Base-by-base conservation (phyloP, 176 grass and related monocot genomes). In the Oryza coarctata region DNA sequence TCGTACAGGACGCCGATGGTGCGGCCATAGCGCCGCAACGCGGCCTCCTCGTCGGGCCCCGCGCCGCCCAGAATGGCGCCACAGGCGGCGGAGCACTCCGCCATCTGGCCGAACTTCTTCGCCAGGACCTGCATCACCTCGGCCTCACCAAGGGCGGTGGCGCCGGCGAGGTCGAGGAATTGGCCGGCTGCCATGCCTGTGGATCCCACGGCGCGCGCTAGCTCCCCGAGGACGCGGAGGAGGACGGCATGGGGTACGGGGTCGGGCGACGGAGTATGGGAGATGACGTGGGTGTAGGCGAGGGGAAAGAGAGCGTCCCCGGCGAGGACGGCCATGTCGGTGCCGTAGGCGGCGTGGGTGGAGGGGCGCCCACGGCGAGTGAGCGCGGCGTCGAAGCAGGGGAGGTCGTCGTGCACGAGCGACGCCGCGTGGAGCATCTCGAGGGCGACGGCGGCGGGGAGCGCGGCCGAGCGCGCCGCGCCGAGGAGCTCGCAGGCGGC, bases 41-140 rank as follows among this genome's bases (percentile, higher is more conserved):
- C 86, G 15, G 82, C 87, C 62, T 84, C 85, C 17, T 98, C 93
- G 27, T 95, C 90, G 12, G 88, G 79, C 1, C 39, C 64, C 0
- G 96, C 96, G 5, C 93, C 88, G 31, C 87, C 93, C 23, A 99
- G 85, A 79, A 99, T 88, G 45, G 86, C 96, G 25, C 96, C 96
- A n/a, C 96, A 99, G 29, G 90, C 93, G 0, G 96, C 96, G 1
- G 93, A 95, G 70, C 93, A 99, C 82, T 95, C 96, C 6, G 93
- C 93, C 93, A 95, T 88, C 75, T 93, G 91, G 34, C 96, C 96
- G 58, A 99, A 99, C 77, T 99, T 99, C 91, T 95, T 99, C 17
- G 88, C 85, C 49, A 99, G 83, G 9, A 95, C 89, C 50, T 82
- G 85, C 74, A 99, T 74, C 20, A 99, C 89, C 76, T 95, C 93